These are phyloP conservation scores for Hypoxylon lienhwacheense DNA, from an alignment of 495 filamentous ascomycete genomes.

Conservation along the genomic window DNA sequence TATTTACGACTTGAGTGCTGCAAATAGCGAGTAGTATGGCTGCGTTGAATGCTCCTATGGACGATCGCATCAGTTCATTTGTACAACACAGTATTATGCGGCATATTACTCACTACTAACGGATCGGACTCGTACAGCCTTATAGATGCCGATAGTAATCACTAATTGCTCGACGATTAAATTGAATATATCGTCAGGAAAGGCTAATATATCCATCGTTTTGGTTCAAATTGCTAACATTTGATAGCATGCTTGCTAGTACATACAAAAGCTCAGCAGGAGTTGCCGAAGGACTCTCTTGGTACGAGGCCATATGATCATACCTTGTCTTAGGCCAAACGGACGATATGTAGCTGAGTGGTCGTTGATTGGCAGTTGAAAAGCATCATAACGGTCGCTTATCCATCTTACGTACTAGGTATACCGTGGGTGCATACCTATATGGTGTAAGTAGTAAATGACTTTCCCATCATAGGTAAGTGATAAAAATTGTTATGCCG, in stretches of 20 bases:
- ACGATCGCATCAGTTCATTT: background rate
- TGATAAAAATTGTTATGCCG: conserved; percentile 7
- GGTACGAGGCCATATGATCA: too few relatives aligned
- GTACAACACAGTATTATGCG: background rate
- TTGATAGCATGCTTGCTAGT: too few relatives aligned
- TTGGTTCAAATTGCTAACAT: background rate
- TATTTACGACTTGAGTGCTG: conserved; percentile 5
- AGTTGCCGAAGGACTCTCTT: too few relatives aligned
- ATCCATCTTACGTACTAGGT: too few relatives aligned
- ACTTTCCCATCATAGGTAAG: background rate
- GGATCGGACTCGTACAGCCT: conserved; percentile 4
- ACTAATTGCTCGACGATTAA: conserved; percentile 8
- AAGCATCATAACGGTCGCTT: too few relatives aligned
- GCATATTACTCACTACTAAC: conserved; percentile 7
- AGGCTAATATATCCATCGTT: background rate
- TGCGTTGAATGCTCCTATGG: conserved; percentile 6
- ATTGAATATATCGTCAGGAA: background rate
- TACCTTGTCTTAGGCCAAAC: too few relatives aligned
- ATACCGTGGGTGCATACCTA: too few relatives aligned
- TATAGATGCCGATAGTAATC: conserved; percentile 6
- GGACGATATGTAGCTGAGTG: too few relatives aligned
- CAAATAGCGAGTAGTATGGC: conserved; percentile 13
- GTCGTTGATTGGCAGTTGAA: too few relatives aligned
- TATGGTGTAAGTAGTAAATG: too few relatives aligned
- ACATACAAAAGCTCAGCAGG: too few relatives aligned